A percentile compares a stretch with the other conserved stretches of the same genome.
Conservation (phyloP, 1,284 basidiomycete genomes). For the Ustilago hordei region DNA sequence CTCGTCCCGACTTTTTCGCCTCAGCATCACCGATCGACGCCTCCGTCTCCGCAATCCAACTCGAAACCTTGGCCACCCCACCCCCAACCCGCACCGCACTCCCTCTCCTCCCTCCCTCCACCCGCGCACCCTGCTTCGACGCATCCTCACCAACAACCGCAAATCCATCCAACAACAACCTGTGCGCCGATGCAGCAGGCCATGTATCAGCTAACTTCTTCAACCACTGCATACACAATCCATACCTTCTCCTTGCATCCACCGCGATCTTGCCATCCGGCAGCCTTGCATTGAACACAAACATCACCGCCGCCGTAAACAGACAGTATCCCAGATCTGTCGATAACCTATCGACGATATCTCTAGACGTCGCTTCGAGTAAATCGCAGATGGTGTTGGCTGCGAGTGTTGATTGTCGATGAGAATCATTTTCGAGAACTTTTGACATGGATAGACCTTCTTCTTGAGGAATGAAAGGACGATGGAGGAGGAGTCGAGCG, state of each 20-base stretch:
- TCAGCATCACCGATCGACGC: constrained; percentile 10
- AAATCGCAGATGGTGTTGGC: constrained; percentile 61
- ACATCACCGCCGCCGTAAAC: constrained; percentile 64
- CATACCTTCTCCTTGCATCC: constrained; percentile 54
- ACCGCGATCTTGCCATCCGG: constrained; percentile 34
- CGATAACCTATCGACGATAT: constrained; percentile 57
- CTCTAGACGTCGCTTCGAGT: constrained; percentile 46
- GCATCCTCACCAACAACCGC: constrained; percentile 53
- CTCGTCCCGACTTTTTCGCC: neutral
- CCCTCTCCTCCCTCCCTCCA: constrained; percentile 15
- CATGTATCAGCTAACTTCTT: constrained; percentile 58
- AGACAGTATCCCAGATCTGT: constrained; percentile 62
- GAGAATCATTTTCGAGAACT: constrained; percentile 52
- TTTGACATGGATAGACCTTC: constrained; percentile 49
- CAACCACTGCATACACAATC: constrained; percentile 59
- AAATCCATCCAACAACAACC: constrained; percentile 63
- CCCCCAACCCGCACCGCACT: constrained; percentile 28
- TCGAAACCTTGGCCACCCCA: constrained; percentile 28
- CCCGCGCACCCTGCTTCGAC: constrained; percentile 27
- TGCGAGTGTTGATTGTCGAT: constrained; percentile 51
- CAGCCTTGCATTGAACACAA: constrained; percentile 61
- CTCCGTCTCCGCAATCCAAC: constrained; percentile 50
- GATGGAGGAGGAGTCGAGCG: constrained; percentile 55
- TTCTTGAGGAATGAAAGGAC: constrained; percentile 64
- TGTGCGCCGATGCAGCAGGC: constrained; percentile 62